Base-by-base conservation (phyloP, 495 filamentous ascomycete genomes). In the Xylaria grammica region DNA sequence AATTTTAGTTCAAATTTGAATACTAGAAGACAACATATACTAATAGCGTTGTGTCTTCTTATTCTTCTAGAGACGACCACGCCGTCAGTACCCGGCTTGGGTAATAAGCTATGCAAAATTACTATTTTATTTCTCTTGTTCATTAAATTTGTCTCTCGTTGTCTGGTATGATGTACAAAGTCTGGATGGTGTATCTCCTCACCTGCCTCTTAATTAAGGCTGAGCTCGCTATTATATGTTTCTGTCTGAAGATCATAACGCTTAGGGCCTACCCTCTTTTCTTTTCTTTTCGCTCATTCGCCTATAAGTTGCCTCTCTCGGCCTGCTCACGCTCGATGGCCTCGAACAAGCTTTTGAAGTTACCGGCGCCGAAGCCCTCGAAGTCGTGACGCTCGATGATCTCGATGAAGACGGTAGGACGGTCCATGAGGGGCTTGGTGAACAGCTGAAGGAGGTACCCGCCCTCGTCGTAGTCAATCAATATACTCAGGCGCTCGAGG, bases 391-490 rank as follows among this genome's bases (percentile, higher is more conserved):
- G 79, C 76, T 97, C 91, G 69, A 97, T 97, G 65, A 97, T 93
- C 84, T 97, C 94, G 60, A 97, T 85, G 74, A 97, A 97, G 0
- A 97, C 92, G 1, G 93, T 97, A 3, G 94, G 94, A 0, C 94
- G 86, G 74, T 97, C 93, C 87, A 97, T 90, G 53, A 97, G 65
- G 61, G 91, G 93, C 86, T 94, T 94, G 13, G 92, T 96, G 72
- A 97, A 97, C 13, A 97, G 78, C 77, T 93, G 91, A 45, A 94
- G 72, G 36, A 96, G 74, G 75, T 96, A 97, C 0, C 94, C 94
- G 19, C 83, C 84, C 82, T 96, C 91, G 69, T 97, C 94, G 67
- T 97, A 96, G 75, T 96, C 93, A 68, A 96, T 92, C 65, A 97
- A 69, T 67, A 97, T 95, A 72, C 93, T 89, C 66, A 96, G 74